These are phyloP conservation scores for Apiospora rasikravindrae DNA, from an alignment of 2,329 filamentous ascomycete species.

Conservation along the genomic window DNA sequence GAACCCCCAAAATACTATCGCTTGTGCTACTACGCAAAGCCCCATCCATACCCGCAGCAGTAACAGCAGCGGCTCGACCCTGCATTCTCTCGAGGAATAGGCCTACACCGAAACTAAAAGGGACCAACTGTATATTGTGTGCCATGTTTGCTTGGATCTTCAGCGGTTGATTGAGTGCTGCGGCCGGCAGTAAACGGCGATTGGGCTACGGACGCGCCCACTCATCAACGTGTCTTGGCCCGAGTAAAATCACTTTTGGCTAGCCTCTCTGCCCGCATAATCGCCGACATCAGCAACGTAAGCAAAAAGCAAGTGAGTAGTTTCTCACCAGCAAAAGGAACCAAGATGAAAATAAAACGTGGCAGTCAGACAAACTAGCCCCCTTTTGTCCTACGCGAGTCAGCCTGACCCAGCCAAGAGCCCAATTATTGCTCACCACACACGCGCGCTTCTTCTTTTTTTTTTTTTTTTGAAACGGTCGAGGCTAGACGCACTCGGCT, in stretches of 20 bases:
- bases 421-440: too few relatives aligned
- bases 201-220: not conserved
- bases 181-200: not conserved
- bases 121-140: not conserved
- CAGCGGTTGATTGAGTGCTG: not conserved
- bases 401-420: not conserved
- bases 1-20: not conserved
- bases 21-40: not conserved
- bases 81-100: not conserved
- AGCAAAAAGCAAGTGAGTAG: not conserved
- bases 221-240: not conserved
- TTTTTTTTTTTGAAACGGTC: constrained; percentile 1
- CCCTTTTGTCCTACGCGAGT: not conserved
- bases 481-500: not conserved
- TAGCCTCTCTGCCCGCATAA: not conserved
- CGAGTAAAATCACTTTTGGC: not conserved
- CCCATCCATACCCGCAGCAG: not conserved
- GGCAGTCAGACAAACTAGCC: not conserved
- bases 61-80: too few relatives aligned
- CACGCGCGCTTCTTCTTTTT: not conserved
- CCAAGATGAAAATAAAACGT: not conserved
- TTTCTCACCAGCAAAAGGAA: not conserved
- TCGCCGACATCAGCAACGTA: not conserved
- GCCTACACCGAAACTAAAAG: not conserved
- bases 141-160: not conserved